Percentiles rank a stretch among this genome's conserved stretches.
Evolutionary conservation across 176 grass and related monocot species (phyloP).

Genomic region (Triticum aestivum): DNA sequence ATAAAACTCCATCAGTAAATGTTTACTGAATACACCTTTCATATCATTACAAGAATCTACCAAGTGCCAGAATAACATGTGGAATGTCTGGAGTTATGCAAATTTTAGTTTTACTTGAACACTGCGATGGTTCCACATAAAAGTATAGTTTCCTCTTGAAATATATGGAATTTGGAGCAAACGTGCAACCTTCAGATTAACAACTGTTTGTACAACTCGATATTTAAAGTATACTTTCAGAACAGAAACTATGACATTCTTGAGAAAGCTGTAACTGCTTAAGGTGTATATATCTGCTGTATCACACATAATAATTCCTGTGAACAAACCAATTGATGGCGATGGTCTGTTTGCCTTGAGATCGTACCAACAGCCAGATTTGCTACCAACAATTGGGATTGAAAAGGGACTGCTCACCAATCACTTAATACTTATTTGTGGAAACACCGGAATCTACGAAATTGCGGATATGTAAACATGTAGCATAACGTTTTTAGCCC

Average conservation of each 20-base stretch:
- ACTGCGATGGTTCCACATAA: background rate
- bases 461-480: background rate
- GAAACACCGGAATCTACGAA: background rate
- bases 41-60: background rate
- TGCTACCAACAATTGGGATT: background rate
- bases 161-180: background rate
- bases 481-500: background rate
- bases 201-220: background rate
- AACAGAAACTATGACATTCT: background rate
- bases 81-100: background rate
- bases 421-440: background rate
- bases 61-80: background rate
- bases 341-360: background rate
- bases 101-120: background rate
- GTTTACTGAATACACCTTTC: background rate
- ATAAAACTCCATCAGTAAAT: conserved; percentile 14
- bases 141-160: conserved; percentile 5
- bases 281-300: background rate
- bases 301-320: background rate
- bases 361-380: background rate
- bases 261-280: background rate
- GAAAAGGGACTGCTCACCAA: background rate
- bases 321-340: background rate
- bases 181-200: background rate
- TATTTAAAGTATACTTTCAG: background rate